Base-by-base conservation (phyloP, 768 basidiomycete genomes). In the Sistotremastrum suecicum region DNA sequence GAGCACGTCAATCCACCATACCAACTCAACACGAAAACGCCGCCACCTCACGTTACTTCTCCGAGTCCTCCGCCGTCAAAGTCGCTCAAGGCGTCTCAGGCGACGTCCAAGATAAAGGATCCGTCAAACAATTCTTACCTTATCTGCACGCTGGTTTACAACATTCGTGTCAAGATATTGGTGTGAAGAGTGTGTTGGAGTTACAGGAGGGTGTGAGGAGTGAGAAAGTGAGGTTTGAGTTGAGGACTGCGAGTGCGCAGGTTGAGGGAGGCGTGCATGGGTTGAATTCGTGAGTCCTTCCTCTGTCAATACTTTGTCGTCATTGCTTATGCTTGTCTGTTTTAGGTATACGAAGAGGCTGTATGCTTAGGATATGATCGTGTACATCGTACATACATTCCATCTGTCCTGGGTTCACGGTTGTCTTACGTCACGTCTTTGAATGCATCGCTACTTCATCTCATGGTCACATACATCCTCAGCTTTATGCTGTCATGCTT, bases 11-110 rank as follows among this genome's bases (percentile, higher is more conserved):
- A 62, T 58, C 47, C 40, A 66, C 72, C 0, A 58, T 63, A 34
- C 71, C 68, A 30, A 69, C 69, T 53, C 71, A 69, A 1, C 64
- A 78, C 34, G 89, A 92, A 65, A 98, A 98, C 56, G 95, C 94
- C 8, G 95, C 95, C 1, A 98, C 92, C 2, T 80, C 88, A 33
- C 75, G 94, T 29, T 99, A 95, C 70, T 95, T 95, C 66, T 91
- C 87, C 34, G 90, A 95, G 66, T 75, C 76, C 47, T 89, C 88
- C 42, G 72, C 81, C 4, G 82, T 99, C 62, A 95, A 97, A 69
- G 95, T 99, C 36, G 94, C 92, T 1, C 88, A 92, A 62, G 90
- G 90, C 49, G 94, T 99, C 6, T 85, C 86, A 8, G 94, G 94
- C 8, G 90, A 97, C 55, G 94, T 98, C 7, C 85, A 88, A 63